Evolutionary conservation across 163 green algal genomes (phyloP).

Genomic region (Prototheca wickerhamii): DNA sequence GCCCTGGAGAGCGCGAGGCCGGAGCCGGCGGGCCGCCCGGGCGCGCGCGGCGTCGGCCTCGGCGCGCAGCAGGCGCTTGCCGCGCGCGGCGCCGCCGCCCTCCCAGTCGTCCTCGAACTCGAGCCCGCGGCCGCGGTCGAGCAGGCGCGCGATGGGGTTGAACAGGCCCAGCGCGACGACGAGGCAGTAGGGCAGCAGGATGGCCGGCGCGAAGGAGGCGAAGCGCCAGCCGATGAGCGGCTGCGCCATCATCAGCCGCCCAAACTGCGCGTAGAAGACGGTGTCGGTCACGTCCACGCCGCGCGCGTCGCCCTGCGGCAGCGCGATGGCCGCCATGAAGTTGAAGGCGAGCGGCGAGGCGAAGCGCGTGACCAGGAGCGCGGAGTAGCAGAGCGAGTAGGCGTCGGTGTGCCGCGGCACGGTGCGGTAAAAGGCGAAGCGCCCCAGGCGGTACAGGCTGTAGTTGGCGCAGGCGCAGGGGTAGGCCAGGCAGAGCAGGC

Average conservation of each 20-base stretch:
- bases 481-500: conserved; percentile 57
- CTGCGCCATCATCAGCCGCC: conserved; percentile 42
- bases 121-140: not conserved
- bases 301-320: conserved; percentile 17
- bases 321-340: conserved; percentile 54
- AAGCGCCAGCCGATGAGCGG: conserved; percentile 49
- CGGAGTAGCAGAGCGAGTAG: conserved; percentile 60
- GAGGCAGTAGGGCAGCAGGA: conserved; percentile 39
- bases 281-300: conserved; percentile 19
- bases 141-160: conserved; percentile 5
- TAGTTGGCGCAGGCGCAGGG: conserved; percentile 60
- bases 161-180: conserved; percentile 13
- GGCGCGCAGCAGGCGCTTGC: conserved; percentile 21
- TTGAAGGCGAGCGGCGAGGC: conserved; percentile 67
- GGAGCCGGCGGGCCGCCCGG: not conserved
- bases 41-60: conserved; percentile 1
- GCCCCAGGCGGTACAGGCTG: conserved; percentile 58
- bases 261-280: conserved; percentile 45
- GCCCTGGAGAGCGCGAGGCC: not conserved
- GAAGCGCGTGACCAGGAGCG: conserved; percentile 63
- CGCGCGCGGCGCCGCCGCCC: conserved; percentile 11
- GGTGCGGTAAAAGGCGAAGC: conserved; percentile 67
- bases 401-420: conserved; percentile 58
- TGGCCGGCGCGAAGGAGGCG: conserved; percentile 36
- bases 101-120: conserved; percentile 46